Base-by-base conservation (phyloP, 805 yeast genomes). In the Saturnispora dispora region DNA sequence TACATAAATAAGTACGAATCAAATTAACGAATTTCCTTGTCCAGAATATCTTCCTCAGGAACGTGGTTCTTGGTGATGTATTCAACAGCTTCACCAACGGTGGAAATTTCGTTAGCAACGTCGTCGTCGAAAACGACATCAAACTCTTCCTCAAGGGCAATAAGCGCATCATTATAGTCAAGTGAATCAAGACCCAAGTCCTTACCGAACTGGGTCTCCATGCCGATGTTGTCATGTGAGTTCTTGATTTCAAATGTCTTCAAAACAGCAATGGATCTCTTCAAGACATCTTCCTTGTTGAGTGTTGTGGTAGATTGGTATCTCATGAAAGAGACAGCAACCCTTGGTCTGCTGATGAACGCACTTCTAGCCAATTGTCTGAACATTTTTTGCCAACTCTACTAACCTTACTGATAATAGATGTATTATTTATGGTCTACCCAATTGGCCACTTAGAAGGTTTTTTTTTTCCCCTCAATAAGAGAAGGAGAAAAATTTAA, bases 81-180 rank as follows among this genome's bases (percentile, higher is more conserved):
- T 55, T 76, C 72, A 52, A 79, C 79, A 58, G 79, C 78, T 67
- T 79, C 78, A 59, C 82, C 82, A 52, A 78, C 82, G 36, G 80
- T 72, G 68, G 76, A 76, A 68, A 79, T 78, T 58, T 76, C 80
- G 59, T 79, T 81, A 37, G 83, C 80, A 53, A 77, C 62, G 47
- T 68, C 64, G 56, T 68, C 71, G 48, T 66, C 70, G 49, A 68
- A 66, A 27, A 67, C 74, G 53, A 75, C 67, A 52, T 73, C 75
- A 58, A 83, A 83, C 67, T 83, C 90, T 76, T 90, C 96, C 75
- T 91, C 99, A 63, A 91, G 83, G 52, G 96, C 96, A 69, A 93
- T 96, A 61, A 93, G 78, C 51, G 93, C 90, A 74, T 91, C 99
- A 56, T 91, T 96, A 56, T 93, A 85, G 65, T 91, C 99, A 59